Evolutionary conservation across 257 asterid species (phyloP).

Genomic region (Nicotiana otophora): DNA sequence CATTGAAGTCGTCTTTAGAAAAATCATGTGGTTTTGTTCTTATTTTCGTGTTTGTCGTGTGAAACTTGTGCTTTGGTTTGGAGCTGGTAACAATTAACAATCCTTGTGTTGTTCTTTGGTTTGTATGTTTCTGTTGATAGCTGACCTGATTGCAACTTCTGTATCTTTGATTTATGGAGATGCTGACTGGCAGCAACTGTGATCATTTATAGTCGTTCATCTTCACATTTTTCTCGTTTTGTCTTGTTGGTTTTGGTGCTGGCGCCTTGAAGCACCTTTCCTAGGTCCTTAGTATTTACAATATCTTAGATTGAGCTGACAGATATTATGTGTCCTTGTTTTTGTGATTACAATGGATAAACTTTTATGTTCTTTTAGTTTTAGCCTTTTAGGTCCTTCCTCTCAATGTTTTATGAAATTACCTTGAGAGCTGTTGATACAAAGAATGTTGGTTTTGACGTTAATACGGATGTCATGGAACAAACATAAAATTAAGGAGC

Average conservation of each 20-base stretch:
- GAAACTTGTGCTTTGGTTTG: neutral
- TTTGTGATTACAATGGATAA: too few relatives aligned
- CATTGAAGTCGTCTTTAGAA: slow-evolving; percentile 13
- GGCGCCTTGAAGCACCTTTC: neutral
- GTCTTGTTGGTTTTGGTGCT: neutral
- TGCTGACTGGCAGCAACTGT: neutral
- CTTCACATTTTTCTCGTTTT: neutral
- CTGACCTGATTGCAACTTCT: slow-evolving; percentile 3
- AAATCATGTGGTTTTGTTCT: neutral
- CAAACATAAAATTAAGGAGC: too few relatives aligned
- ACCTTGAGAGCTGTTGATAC: neutral
- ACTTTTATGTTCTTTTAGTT: too few relatives aligned
- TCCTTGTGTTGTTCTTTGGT: neutral
- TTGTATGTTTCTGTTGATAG: neutral
- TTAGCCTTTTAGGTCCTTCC: too few relatives aligned
- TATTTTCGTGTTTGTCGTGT: slow-evolving; percentile 16
- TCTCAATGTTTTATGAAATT: neutral
- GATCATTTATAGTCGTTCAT: neutral
- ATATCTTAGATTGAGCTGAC: neutral
- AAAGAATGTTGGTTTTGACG: too few relatives aligned
- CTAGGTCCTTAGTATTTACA: neutral
- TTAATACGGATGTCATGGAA: too few relatives aligned
- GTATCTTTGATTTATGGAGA: neutral
- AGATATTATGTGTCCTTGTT: too few relatives aligned
- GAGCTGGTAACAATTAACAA: neutral